phyloP scores from a whole-genome alignment of 1,284 basidiomycete genomes.

The Flammula alnicola region DNA sequence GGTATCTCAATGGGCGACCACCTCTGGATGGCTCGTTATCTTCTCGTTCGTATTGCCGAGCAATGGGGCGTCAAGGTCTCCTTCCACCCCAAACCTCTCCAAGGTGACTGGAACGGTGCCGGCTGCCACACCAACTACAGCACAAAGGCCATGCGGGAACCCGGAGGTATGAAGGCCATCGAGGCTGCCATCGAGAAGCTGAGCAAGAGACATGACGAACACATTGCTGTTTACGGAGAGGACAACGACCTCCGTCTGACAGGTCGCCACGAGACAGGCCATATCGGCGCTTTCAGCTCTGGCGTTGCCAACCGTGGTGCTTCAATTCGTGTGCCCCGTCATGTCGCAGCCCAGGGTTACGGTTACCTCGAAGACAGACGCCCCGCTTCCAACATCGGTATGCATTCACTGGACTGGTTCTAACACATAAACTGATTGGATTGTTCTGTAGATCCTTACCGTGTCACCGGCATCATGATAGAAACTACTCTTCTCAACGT shows the following conservation, averaged over 20 bases:
- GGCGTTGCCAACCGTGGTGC: constrained; percentile 98
- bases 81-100: constrained; percentile 99
- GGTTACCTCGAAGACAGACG: constrained; percentile 98
- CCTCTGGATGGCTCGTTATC: constrained; percentile 96
- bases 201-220: constrained; percentile 82
- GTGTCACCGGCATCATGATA: constrained; percentile 88
- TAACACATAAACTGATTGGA: constrained; percentile 3
- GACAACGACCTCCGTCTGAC: constrained; percentile 95
- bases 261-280: constrained; percentile 95
- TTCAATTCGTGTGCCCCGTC: constrained; percentile 92
- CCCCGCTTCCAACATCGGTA: constrained; percentile 97
- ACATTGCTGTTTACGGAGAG: constrained; percentile 97
- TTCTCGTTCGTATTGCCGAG: constrained; percentile 92
- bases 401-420: constrained; percentile 31
- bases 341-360: constrained; percentile 90
- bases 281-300: constrained; percentile 91
- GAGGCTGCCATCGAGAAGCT: constrained; percentile 94
- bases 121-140: constrained; percentile 97
- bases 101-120: constrained; percentile 99
- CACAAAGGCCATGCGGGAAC: constrained; percentile 90
- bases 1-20: constrained; percentile 99
- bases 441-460: constrained; percentile 74
- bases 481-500: constrained; percentile 83
- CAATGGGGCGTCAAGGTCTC: constrained; percentile 98
- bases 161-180: constrained; percentile 93